Evolutionary conservation across 2,329 filamentous ascomycete genomes (phyloP).

Genomic region (Mycocentrospora acerina): DNA sequence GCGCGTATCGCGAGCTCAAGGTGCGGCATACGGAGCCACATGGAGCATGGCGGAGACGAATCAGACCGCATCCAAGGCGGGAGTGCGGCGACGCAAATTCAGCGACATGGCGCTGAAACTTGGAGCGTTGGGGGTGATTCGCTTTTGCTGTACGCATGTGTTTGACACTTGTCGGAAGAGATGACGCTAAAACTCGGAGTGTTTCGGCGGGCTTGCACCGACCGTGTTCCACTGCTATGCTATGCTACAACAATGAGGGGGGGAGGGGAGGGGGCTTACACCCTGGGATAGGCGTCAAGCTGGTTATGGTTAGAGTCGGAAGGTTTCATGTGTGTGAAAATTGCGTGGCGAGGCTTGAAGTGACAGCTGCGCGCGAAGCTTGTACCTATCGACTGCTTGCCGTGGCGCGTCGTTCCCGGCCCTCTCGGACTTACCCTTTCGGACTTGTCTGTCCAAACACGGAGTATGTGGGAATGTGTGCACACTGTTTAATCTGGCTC

Average conservation of each 20-base stretch:
- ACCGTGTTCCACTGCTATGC: constrained; percentile 1
- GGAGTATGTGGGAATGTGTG: too few species aligned
- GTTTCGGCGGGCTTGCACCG: too few species aligned
- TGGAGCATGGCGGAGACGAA: constrained; percentile 22
- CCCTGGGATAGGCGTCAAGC: too few species aligned
- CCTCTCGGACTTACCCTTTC: too few species aligned
- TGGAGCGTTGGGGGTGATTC: constrained; percentile 23
- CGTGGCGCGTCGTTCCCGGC: too few species aligned
- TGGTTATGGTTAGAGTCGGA: constrained; percentile 4
- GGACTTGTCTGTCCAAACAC: too few species aligned
- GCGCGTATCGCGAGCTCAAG: constrained; percentile 31
- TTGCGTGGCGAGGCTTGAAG: constrained; percentile 9
- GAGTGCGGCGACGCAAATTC: constrained; percentile 15
- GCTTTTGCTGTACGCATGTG: constrained; percentile 23
- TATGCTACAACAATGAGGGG: too few species aligned
- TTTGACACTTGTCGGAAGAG: constrained; percentile 34
- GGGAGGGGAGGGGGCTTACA: too few species aligned
- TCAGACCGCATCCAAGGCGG: constrained; percentile 15
- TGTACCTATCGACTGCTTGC: too few species aligned
- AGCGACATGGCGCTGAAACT: constrained; percentile 30
- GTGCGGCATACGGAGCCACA: constrained; percentile 26
- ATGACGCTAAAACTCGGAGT: constrained; percentile 13
- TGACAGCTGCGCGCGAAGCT: constrained; percentile 23
- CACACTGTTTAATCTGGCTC: too few species aligned
- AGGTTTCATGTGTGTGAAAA: constrained; percentile 2